These are phyloP conservation scores for Mucor irregularis DNA, from an alignment of 371 early-diverging fungal genomes.

Conservation along the genomic window DNA sequence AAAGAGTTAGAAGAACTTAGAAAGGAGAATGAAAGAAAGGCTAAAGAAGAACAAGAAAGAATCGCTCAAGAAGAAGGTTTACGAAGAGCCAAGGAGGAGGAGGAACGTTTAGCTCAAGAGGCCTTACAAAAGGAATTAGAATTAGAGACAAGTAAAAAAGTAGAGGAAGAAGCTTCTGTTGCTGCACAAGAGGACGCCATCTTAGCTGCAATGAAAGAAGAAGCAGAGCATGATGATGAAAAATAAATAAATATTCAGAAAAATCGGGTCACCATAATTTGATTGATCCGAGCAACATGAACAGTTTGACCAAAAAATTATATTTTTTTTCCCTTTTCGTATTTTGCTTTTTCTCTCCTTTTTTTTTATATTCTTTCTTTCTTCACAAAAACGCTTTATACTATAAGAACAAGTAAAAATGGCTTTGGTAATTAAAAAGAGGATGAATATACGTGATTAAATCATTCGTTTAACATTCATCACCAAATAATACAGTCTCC, in stretches of 20 bases:
- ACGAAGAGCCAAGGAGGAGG: constrained; percentile 15
- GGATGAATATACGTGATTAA: background rate
- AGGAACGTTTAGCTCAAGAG: constrained; percentile 1
- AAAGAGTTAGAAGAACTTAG: constrained; percentile 1
- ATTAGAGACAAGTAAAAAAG: background rate
- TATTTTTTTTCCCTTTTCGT: background rate
- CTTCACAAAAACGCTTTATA: background rate
- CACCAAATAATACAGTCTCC: background rate
- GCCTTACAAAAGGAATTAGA: background rate
- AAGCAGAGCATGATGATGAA: constrained; percentile 10
- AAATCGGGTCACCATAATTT: constrained; percentile 2
- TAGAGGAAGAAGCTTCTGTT: background rate
- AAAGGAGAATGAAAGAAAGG: constrained; percentile 6
- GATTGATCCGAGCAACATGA: constrained; percentile 4
- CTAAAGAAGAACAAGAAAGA: constrained; percentile 12
- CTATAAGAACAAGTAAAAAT: background rate
- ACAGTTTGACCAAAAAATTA: too few relatives aligned
- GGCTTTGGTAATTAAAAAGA: background rate
- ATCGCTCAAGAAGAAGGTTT: constrained; percentile 20
- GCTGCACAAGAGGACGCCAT: constrained; percentile 1
- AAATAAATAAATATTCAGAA: constrained; percentile 11
- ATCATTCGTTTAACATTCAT: background rate
- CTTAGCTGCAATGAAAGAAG: constrained; percentile 16
- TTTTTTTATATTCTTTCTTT: background rate
- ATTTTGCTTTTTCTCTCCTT: background rate